Evolutionary conservation across 495 filamentous ascomycete species (phyloP), one percentile per base, ranked within the genome.

Genomic region (Ramalina peruviana): DNA sequence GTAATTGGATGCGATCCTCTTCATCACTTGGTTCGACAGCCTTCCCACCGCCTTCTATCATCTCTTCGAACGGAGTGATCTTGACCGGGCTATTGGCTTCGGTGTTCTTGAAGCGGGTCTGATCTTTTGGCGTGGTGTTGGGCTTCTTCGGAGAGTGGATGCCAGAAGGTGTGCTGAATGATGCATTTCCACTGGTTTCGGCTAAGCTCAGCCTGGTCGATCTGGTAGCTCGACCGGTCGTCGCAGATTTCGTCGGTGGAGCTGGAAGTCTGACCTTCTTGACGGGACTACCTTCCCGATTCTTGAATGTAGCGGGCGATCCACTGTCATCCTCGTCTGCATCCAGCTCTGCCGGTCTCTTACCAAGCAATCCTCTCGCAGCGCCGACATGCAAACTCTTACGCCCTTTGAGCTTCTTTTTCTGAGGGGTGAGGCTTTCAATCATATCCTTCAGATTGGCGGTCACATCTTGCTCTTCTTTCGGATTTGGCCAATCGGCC

Each of bases 311-410:
- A 60, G 86, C 85, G 10, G 83, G 73, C 1, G 81, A 76, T 41
- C 71, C 71, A n/a, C 70, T 67, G 15, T 86, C 83, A 4, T 87
- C 82, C 15, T 69, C 62, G 13, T 80, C 77, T 16, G 75, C 68
- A 54, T 87, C 84, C 41, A 86, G 72, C 59, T 89, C 85, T 6
- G 67, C 66, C 5, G 84, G 84, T 19, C 85, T 71, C 57, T 88
- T 89, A 7, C 85, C 85, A 6, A 89, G 69, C 33, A 89, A 62
- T 3, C 84, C 85, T 41, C 72, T 80, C 11, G 83, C 84, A 56
- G 83, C 82, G 38, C 84, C 84, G 16, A 85, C 78, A 57, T 82
- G 78, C 25, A 89, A 66, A 59, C 85, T 89, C 63, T 89, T 89
- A 19, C 84, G 80, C 19, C 75, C 76, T 21, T 74, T 76, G 1